Base-by-base conservation (phyloP, 306 rosid species). In the Cucurbita argyrosperma region DNA sequence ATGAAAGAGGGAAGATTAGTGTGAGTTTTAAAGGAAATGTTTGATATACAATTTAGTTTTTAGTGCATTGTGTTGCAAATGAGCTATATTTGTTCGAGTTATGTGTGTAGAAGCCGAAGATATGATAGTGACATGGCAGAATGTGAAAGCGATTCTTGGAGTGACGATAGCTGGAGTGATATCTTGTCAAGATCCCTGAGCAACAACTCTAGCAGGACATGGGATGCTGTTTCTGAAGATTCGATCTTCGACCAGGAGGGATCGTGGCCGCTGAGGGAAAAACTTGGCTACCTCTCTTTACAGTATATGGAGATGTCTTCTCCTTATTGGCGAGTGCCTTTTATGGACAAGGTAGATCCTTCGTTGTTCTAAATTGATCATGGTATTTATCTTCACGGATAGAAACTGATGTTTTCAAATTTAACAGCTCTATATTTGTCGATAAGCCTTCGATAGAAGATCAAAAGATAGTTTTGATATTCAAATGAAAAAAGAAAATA, bases 141-240 rank as follows among this genome's bases (percentile, higher is more conserved):
- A 63, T 67, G 80, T 4, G 97, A 91, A 79, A 82, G 90, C 18
- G 97, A 91, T 61, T 84, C 87, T 0, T 91, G 90, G 89, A 91
- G 97, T 3, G 96, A 88, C 10, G 97, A 88, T 26, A 87, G 90
- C 30, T 83, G 88, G 68, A 88, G 96, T 55, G 96, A 88, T 55
- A 83, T 85, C 66, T 64, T 84, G 38, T 87, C 96, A 2, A 80
- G 83, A 62, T 87, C 89, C 0, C 19, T 87, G 16, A 88, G 96
- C 77, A 84, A 88, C 79, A 76, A 87, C 74, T 91, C 97, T 2
- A 88, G 96, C 85, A 85, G 82, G 72, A 57, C 85, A 53, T 91
- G 90, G 96, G 95, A 89, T 75, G 85, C 76, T 21, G 77, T 71
- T 77, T 91, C 89, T 8, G 92, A 88, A 50, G 92, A 87, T 58